Evolutionary conservation across 2,329 filamentous ascomycete genomes (phyloP), one percentile per base, ranked within the genome.

Genomic region (Meredithiella fracta): DNA sequence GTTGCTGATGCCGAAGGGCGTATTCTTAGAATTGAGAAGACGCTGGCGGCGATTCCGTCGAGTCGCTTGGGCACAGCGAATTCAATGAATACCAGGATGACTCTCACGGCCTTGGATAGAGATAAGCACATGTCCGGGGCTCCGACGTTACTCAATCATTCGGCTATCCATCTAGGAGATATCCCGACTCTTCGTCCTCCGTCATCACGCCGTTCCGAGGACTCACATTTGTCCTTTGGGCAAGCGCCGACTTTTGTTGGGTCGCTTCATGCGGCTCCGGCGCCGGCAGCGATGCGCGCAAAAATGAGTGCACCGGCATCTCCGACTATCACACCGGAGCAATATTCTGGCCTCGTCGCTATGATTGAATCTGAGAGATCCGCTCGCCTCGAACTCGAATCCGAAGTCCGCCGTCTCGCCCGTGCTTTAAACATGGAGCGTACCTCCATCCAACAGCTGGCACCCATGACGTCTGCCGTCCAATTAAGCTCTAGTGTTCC

Each of bases 281-380:
- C 66, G 2, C 64, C 51, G 2, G n/a, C 56, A 15, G 52, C 56
- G 3, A 25, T 58, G 20, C 42, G 42, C 9, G 42, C 56, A 7
- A 55, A 51, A 29, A 34, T 53, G 14, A 40, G 51, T 34, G 60
- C 53, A 53, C 61, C 54, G 47, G 57, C 60, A 1, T 23, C 31
- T 8, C 49, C 50, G 7, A 58, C 64, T 1, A 66, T 72, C 22
- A 68, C 68, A 1, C 63, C 66, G 15, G 73, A 78, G 51, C 72
- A 77, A 52, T 77, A 76, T 59, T 68, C 69, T 5, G 71, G 69
- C 1, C 67, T 82, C 15, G 64, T 74, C 26, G 69, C 72, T 15
- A 69, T 82, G 56, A 68, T 83, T 25, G 71, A 79, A 57, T 70
- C 71, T 1, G 80, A 83, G 63, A 76, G 78, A 25, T 70, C 71